Evolutionary conservation across 768 basidiomycete species (phyloP).

Genomic region (Pisolithus sp.): DNA sequence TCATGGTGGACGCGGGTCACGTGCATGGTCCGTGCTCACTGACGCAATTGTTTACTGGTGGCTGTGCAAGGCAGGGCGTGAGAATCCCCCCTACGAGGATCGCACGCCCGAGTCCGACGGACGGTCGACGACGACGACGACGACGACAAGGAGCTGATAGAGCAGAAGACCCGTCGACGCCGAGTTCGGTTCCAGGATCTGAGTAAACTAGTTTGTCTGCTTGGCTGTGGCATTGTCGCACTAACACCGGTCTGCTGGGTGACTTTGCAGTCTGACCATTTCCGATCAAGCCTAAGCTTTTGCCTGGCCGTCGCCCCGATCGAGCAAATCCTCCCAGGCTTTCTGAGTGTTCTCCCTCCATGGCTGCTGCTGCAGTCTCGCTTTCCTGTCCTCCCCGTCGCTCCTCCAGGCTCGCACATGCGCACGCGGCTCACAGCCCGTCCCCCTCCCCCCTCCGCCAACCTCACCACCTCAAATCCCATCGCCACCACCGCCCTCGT

Average conservation of each 20-base stretch:
- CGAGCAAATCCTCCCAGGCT: background rate
- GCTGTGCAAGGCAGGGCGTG: background rate
- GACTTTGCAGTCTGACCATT: too few species aligned
- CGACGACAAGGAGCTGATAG: too few species aligned
- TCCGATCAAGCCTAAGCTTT: conserved; percentile 6
- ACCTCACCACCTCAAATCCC: background rate
- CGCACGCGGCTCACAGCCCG: conserved; percentile 2
- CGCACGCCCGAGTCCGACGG: too few species aligned
- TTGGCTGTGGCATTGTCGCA: too few species aligned
- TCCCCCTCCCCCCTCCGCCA: conserved; percentile 1
- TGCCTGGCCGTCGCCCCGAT: conserved; percentile 4
- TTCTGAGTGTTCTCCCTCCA: too few species aligned
- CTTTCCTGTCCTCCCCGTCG: conserved; percentile 26
- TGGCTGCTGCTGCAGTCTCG: conserved; percentile 25
- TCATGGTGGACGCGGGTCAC: conserved; percentile 11
- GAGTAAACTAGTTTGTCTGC: too few species aligned
- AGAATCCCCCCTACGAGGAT: too few species aligned
- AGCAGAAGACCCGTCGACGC: too few species aligned
- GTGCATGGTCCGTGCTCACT: conserved; percentile 24
- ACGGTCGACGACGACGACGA: too few species aligned
- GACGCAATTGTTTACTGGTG: conserved; percentile 14
- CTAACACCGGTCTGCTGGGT: too few species aligned
- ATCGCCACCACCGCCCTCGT: background rate
- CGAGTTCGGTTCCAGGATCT: too few species aligned
- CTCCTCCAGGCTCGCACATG: conserved; percentile 21